phyloP scores from a whole-genome alignment of 2,329 filamentous ascomycete genomes.

The Neonectria neomacrospora region DNA sequence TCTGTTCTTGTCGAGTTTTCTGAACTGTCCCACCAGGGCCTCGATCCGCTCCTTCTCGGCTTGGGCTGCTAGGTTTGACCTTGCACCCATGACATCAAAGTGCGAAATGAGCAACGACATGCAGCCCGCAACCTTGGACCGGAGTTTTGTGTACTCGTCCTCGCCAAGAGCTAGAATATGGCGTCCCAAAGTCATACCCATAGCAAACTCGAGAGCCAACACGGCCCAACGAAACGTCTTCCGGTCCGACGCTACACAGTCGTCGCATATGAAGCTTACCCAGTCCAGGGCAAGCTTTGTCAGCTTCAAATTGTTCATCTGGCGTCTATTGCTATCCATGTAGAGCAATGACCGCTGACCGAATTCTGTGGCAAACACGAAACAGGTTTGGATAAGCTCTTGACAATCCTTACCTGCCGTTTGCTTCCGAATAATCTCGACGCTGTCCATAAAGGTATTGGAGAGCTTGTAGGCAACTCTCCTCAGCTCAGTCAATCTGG shows the following conservation, averaged over 20 bases:
- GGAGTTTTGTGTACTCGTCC: slow-evolving; percentile 83
- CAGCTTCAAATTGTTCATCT: slow-evolving; percentile 97
- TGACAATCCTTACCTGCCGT: slow-evolving; percentile 87
- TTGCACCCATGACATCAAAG: slow-evolving; percentile 98
- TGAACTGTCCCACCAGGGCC: slow-evolving; percentile 78
- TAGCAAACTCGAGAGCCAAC: slow-evolving; percentile 92
- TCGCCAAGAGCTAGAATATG: slow-evolving; percentile 93
- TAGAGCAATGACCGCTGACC: slow-evolving; percentile 93
- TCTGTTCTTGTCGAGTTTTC: slow-evolving; percentile 80
- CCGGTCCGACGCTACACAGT: slow-evolving; percentile 92
- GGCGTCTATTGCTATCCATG: slow-evolving; percentile 93
- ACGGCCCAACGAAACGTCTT: slow-evolving; percentile 99
- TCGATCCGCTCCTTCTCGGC: slow-evolving; percentile 92
- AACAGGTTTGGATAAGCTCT: slow-evolving; percentile 96
- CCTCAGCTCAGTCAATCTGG: slow-evolving; percentile 91
- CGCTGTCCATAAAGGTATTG: slow-evolving; percentile 98
- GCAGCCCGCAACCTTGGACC: slow-evolving; percentile 92
- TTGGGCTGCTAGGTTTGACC: slow-evolving; percentile 91
- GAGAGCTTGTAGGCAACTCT: slow-evolving; percentile 96
- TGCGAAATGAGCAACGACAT: slow-evolving; percentile 98
- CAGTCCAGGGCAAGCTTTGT: slow-evolving; percentile 94
- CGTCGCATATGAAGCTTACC: slow-evolving; percentile 98
- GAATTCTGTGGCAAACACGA: slow-evolving; percentile 98
- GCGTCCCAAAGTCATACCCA: slow-evolving; percentile 94
- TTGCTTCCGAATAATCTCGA: slow-evolving; percentile 90